These are phyloP conservation scores for Diaporthe nobilis DNA, from an alignment of 2,329 filamentous ascomycete species.

Conservation along the genomic window DNA sequence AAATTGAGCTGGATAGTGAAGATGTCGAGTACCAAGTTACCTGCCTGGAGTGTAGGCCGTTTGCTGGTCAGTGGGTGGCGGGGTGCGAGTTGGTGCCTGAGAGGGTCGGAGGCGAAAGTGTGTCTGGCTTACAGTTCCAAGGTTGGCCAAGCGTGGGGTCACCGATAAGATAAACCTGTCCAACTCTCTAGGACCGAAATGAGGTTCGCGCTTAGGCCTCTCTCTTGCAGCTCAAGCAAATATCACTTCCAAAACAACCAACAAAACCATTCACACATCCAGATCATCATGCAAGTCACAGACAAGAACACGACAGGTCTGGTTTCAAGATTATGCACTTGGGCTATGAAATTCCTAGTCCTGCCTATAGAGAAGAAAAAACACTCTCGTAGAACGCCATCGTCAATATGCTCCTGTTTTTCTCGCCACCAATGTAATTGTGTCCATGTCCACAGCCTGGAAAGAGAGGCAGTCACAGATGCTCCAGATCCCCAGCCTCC, in stretches of 20 bases:
- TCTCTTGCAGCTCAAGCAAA: background rate
- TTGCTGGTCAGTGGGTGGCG: constrained; percentile 7
- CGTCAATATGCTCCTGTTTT: constrained; percentile 36
- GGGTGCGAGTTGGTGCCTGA: constrained; percentile 22
- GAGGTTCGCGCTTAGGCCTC: background rate
- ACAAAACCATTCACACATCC: too few species aligned
- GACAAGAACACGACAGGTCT: background rate
- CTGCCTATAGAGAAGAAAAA: constrained; percentile 25
- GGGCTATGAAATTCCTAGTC: constrained; percentile 28
- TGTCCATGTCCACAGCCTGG: constrained; percentile 21
- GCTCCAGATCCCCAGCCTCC: constrained; percentile 30
- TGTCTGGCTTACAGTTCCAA: background rate
- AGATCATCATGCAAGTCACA: background rate
- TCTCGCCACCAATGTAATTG: constrained; percentile 26
- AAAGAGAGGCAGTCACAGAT: constrained; percentile 28
- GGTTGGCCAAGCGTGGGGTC: constrained; percentile 4
- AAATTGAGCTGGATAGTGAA: background rate
- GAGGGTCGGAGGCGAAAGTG: background rate
- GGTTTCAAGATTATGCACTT: constrained; percentile 36
- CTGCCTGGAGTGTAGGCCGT: constrained; percentile 10
- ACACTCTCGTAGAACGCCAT: constrained; percentile 31
- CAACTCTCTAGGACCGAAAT: background rate
- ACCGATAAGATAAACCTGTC: constrained; percentile 16
- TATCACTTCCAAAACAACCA: background rate
- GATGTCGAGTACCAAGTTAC: background rate